Evolutionary conservation across 495 filamentous ascomycete species (phyloP), one percentile per base, ranked within the genome.

Genomic region (Usnea hakonensis): DNA sequence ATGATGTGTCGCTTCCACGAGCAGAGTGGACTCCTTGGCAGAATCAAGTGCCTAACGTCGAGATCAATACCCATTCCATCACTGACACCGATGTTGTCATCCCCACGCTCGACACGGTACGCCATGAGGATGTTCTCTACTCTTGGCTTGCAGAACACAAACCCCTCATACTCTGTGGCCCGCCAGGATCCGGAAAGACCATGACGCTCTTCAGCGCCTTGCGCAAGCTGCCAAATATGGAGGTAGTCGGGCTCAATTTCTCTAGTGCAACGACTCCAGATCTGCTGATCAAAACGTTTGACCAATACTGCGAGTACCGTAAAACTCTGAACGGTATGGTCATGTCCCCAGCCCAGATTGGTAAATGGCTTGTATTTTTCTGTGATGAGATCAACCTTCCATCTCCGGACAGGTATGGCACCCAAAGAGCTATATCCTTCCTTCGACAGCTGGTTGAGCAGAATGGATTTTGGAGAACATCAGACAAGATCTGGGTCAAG

Each of bases 111-210:
- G 94, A 99, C 73, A 99, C 95, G 48, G 85, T 97, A 43, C 90
- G 94, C 37, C 94, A 99, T 68, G 94, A 99, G 75, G 95, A 97
- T 77, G 86, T 99, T 33, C 79, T 99, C 28, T 97, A 99, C 76
- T 97, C 95, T 21, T 99, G 94, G 95, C 83, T 99, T 26, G 94
- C 95, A 14, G 94, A 99, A 69, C 94, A 99, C 73, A 99, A 97
- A 75, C 94, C 95, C 26, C 79, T 99, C 26, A 78, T 99, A 13
- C 85, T 99, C 23, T 99, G 94, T 73, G 95, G 94, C 76, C 94
- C 94, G 72, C 94, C 94, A 59, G 94, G 94, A 71, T 97, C 94
- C 43, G 94, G 94, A 76, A 99, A 99, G 78, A 99, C 94, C 3
- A 99, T 99, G 94, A 99, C 94, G 28, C 77, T 99, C 23, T 99